Evolutionary conservation across 768 basidiomycete genomes (phyloP), one percentile per base, ranked within the genome.

Genomic region (Neoboletus brunneissimus): DNA sequence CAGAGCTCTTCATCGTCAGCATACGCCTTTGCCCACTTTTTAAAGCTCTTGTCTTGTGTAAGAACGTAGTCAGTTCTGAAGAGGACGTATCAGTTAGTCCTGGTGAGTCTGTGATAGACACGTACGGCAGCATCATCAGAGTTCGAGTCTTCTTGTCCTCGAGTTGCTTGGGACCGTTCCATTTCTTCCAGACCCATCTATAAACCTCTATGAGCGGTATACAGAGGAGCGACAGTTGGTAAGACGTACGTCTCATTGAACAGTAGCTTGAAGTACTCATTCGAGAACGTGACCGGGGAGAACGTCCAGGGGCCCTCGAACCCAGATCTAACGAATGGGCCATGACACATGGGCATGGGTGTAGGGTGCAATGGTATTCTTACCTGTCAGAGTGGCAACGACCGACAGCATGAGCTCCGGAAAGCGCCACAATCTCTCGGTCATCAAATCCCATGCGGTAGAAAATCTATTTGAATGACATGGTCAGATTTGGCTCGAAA

Each of bases 241-340:
- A 44, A 41, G 44, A 67, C 74, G 60, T 74, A 89, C 83, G 85
- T 91, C 79, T 97, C 94, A 64, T 86, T 81, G 65, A 93, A 84
- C 55, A 99, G 79, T 27, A 98, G 82, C 65, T 85, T 86, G 83
- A 76, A 94, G 77, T 77, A 95, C 67, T 91, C 91, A 71, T 95
- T 94, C 41, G 89, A 88, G 65, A 94, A 70, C 3, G 91, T 91
- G 22, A 84, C 91, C 4, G 94, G 94, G 16, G 92, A 91, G 83
- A 95, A 94, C 2, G 94, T 94, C 92, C 90, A 94, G n/a, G 91
- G 93, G 12, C 90, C 93, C 8, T 90, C 86, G 70, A 87, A 95
- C 41, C 90, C 91, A 55, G 88, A 90, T 51, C 82, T 80, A 43
- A 20, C 42, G 9, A 48, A 46, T 20, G 16, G n/a, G 0, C 12